Conservation (phyloP, 2,329 filamentous ascomycete genomes). For the Alternaria tenuissima region DNA sequence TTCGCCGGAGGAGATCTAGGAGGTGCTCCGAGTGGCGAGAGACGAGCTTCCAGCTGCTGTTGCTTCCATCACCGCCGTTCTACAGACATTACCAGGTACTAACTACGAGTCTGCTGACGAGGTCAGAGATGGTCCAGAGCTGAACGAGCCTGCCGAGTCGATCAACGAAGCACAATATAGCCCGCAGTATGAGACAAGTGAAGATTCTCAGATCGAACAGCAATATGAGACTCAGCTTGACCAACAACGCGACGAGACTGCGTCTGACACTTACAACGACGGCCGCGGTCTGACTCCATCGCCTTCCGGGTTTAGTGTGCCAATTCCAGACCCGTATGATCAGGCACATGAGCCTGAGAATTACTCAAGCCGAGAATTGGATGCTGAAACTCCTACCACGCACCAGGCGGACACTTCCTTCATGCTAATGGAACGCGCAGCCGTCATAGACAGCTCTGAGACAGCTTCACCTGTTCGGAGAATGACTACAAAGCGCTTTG, state of each 20-base stretch:
- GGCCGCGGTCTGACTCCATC: no score
- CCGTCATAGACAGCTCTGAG: background rate
- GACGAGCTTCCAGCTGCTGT: slow-evolving; percentile 4
- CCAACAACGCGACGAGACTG: background rate
- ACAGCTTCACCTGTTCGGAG: background rate
- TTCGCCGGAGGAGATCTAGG: slow-evolving; percentile 6
- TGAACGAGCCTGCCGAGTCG: background rate
- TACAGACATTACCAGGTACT: background rate
- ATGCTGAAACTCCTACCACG: background rate
- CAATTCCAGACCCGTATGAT: background rate
- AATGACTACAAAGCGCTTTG: background rate
- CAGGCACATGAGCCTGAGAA: background rate
- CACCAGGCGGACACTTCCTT: background rate
- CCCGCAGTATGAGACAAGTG: background rate
- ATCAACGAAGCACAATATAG: background rate
- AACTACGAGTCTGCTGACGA: background rate
- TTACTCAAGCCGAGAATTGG: background rate
- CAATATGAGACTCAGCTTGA: no score
- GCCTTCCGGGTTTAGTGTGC: background rate
- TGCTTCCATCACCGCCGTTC: background rate
- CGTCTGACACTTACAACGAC: no score
- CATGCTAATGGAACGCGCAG: background rate
- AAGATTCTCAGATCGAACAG: background rate
- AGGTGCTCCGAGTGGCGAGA: slow-evolving; percentile 3
- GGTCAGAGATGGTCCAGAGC: background rate